These are phyloP conservation scores for Hymenoscyphus albidus DNA, from an alignment of 2,329 filamentous ascomycete species.

Conservation along the genomic window DNA sequence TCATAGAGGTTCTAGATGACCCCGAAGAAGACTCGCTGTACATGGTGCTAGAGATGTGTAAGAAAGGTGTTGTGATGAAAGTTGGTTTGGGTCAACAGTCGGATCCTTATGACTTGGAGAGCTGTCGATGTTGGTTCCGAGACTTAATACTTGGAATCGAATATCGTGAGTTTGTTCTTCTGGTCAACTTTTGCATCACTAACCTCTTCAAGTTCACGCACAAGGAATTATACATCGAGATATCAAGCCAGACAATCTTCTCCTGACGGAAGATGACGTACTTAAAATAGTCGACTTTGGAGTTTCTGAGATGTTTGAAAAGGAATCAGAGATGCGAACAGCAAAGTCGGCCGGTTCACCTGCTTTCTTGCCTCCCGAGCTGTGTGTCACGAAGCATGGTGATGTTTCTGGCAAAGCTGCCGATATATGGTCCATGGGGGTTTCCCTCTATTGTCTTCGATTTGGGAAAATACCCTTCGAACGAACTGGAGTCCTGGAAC, in stretches of 20 bases:
- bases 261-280: conserved; percentile 86
- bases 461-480: conserved; percentile 90
- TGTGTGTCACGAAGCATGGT: conserved; percentile 82
- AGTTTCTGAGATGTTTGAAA: conserved; percentile 98
- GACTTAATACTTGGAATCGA: conserved; percentile 94
- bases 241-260: conserved; percentile 95
- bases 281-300: conserved; percentile 97
- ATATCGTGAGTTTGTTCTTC: conserved; percentile 59
- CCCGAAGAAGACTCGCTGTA: conserved; percentile 94
- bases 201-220: conserved; percentile 64
- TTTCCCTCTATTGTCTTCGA: conserved; percentile 86
- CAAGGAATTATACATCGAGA: conserved; percentile 95
- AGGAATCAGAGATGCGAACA: conserved; percentile 80
- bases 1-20: conserved; percentile 94
- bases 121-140: conserved; percentile 87
- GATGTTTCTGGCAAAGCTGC: conserved; percentile 84
- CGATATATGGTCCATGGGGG: conserved; percentile 98
- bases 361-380: conserved; percentile 88
- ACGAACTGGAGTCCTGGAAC: conserved; percentile 70
- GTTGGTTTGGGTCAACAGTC: conserved; percentile 82
- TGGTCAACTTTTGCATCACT: neutral
- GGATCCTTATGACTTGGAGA: conserved; percentile 76
- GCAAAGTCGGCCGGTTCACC: conserved; percentile 92
- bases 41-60: conserved; percentile 99
- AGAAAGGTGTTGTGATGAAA: conserved; percentile 96